Conservation (phyloP, 202 grass and related monocot genomes). For the Schoenoplectus tabernaemontani region DNA sequence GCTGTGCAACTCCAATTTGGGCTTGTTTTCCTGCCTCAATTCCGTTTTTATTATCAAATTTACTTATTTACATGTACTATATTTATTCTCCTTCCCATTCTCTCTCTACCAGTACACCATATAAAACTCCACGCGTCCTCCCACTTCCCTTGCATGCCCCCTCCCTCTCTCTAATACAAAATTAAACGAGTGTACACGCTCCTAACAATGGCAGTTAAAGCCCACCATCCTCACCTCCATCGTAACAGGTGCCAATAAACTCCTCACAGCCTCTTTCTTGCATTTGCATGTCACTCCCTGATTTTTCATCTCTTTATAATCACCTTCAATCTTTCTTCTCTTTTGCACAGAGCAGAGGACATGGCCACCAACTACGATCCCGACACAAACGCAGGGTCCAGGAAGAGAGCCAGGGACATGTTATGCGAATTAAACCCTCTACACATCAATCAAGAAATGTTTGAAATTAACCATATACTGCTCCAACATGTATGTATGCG, state of each 20-base stretch:
- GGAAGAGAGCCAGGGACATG: conserved; percentile 9
- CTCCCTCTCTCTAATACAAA: too few relatives aligned
- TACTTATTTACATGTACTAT: background rate
- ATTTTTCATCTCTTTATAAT: background rate
- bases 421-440: background rate
- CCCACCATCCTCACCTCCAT: conserved; percentile 35
- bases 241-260: conserved; percentile 10
- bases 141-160: too few relatives aligned
- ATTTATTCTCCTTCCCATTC: background rate
- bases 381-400: background rate
- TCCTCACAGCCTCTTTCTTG: background rate
- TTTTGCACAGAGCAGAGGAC: conserved; percentile 12
- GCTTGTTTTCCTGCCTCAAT: background rate
- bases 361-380: background rate
- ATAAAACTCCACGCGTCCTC: conserved; percentile 11
- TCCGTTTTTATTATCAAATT: background rate
- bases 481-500: conserved; percentile 40
- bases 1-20: background rate
- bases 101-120: conserved; percentile 20
- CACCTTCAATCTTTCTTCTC: background rate
- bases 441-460: conserved; percentile 40
- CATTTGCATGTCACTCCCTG: background rate
- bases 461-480: conserved; percentile 52
- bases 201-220: conserved; percentile 60
- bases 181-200: too few relatives aligned